Evolutionary conservation across 805 yeast species (phyloP).

Genomic region (Zygosaccharomyces rouxii): DNA sequence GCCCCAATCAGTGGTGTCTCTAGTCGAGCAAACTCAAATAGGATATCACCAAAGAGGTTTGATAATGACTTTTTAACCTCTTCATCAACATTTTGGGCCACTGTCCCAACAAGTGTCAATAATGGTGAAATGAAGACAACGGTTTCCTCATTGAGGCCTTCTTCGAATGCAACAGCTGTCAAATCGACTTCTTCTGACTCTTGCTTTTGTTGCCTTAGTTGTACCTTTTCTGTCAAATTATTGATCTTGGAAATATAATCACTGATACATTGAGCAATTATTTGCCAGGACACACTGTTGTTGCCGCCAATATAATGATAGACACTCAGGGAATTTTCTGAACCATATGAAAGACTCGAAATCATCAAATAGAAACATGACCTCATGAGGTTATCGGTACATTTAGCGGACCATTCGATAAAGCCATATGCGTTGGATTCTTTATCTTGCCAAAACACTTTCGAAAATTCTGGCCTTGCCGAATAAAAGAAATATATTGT

Average conservation of each 20-base stretch:
- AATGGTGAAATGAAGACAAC: conserved; percentile 69
- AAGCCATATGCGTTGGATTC: conserved; percentile 72
- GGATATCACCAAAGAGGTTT: conserved; percentile 28
- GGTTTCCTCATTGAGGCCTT: conserved; percentile 76
- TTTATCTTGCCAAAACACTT: conserved; percentile 64
- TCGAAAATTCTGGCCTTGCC: conserved; percentile 53
- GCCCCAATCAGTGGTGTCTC: conserved; percentile 52
- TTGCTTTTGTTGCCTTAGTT: conserved; percentile 26
- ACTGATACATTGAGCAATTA: conserved; percentile 49
- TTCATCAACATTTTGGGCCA: conserved; percentile 37
- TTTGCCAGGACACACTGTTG: conserved; percentile 49
- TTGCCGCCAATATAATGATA: conserved; percentile 44
- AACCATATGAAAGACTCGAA: conserved; percentile 66
- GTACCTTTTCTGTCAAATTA: conserved; percentile 29
- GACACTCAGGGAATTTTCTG: conserved; percentile 47
- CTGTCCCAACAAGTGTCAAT: conserved; percentile 57
- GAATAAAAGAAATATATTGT: conserved; percentile 66
- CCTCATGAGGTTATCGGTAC: conserved; percentile 74
- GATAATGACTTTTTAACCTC: conserved; percentile 24
- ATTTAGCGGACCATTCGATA: conserved; percentile 80
- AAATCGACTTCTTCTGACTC: conserved; percentile 29
- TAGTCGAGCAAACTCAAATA: conserved; percentile 44
- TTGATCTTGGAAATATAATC: conserved; percentile 47
- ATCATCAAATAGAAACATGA: conserved; percentile 78
- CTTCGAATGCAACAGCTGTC: conserved; percentile 38